These are phyloP conservation scores for Cutaneotrichosporon sp. DNA, from an alignment of 1,284 basidiomycete species.

Conservation along the genomic window DNA sequence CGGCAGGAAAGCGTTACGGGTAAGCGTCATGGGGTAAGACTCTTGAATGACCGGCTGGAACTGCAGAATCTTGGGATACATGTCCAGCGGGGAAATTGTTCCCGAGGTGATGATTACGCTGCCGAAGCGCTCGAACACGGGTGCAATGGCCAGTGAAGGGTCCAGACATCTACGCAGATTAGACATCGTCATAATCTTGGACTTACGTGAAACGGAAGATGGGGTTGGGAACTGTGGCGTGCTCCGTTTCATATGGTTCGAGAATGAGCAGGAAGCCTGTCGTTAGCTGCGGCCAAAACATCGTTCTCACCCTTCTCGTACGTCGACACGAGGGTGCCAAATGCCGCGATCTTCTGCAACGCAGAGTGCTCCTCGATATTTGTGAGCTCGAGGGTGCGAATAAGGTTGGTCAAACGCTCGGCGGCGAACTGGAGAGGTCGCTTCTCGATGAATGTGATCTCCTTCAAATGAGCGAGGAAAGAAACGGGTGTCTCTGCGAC, in stretches of 20 bases:
- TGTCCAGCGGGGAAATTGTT: conserved; percentile 96
- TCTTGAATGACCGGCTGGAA: conserved; percentile 97
- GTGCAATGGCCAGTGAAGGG: conserved; percentile 94
- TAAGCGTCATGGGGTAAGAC: conserved; percentile 96
- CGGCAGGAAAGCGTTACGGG: conserved; percentile 95
- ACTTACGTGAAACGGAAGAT: conserved; percentile 95
- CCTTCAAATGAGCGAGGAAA: conserved; percentile 96
- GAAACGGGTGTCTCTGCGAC: conserved; percentile 99
- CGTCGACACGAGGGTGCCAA: conserved; percentile 94
- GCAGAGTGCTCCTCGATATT: conserved; percentile 87
- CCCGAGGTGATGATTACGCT: conserved; percentile 98
- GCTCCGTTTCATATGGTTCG: conserved; percentile 98
- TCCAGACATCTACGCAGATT: conserved; percentile 72
- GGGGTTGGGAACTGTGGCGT: conserved; percentile 96
- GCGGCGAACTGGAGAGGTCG: conserved; percentile 97
- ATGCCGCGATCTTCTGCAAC: conserved; percentile 91
- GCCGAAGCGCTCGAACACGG: conserved; percentile 96
- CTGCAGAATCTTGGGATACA: conserved; percentile 99
- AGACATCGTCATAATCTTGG: too few species aligned
- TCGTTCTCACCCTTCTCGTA: conserved; percentile 79
- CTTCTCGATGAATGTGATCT: conserved; percentile 97
- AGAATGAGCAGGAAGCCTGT: conserved; percentile 92
- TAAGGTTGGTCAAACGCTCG: conserved; percentile 88
- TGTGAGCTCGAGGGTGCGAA: conserved; percentile 85
- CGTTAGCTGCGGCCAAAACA: conserved; percentile 5